Evolutionary conservation across 805 yeast genomes (phyloP).

Genomic region (Kodamaea fukazawae): DNA sequence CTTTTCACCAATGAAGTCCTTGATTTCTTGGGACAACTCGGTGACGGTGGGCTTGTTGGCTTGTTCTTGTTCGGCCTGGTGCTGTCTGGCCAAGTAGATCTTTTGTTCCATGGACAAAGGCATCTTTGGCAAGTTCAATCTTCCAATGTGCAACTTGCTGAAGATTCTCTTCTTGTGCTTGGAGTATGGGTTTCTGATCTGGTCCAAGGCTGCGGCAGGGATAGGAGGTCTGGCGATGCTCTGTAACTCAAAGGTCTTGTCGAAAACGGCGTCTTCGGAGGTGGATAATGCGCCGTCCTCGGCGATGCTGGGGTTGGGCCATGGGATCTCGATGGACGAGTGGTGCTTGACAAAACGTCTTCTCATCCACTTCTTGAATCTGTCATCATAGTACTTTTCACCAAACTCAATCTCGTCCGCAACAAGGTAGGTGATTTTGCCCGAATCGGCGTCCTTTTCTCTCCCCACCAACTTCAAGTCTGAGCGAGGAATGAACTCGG

Average conservation of each 20-base stretch:
- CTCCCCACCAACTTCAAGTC: constrained; percentile 78
- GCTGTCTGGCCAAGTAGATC: constrained; percentile 57
- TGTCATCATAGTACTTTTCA: constrained; percentile 71
- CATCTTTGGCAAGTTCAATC: constrained; percentile 69
- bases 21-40: constrained; percentile 52
- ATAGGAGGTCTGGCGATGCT: constrained; percentile 64
- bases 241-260: constrained; percentile 72
- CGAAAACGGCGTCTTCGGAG: constrained; percentile 52
- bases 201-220: constrained; percentile 62
- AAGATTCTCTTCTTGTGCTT: constrained; percentile 56
- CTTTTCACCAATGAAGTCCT: constrained; percentile 52
- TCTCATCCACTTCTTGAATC: constrained; percentile 71
- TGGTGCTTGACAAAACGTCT: constrained; percentile 72
- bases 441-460: constrained; percentile 58
- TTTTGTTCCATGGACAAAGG: constrained; percentile 65
- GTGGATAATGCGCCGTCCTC: constrained; percentile 64
- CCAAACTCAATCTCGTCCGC: constrained; percentile 69
- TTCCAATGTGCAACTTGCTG: constrained; percentile 59
- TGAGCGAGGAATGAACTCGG: constrained; percentile 55
- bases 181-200: constrained; percentile 76
- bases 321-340: constrained; percentile 72
- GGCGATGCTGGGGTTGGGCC: constrained; percentile 71
- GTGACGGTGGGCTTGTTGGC: constrained; percentile 25
- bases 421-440: constrained; percentile 66
- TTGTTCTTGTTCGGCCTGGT: constrained; percentile 9